Evolutionary conservation across 2,329 filamentous ascomycete species (phyloP), one percentile per base, ranked within the genome.

Genomic region (Sporothrix pseudoabietina): DNA sequence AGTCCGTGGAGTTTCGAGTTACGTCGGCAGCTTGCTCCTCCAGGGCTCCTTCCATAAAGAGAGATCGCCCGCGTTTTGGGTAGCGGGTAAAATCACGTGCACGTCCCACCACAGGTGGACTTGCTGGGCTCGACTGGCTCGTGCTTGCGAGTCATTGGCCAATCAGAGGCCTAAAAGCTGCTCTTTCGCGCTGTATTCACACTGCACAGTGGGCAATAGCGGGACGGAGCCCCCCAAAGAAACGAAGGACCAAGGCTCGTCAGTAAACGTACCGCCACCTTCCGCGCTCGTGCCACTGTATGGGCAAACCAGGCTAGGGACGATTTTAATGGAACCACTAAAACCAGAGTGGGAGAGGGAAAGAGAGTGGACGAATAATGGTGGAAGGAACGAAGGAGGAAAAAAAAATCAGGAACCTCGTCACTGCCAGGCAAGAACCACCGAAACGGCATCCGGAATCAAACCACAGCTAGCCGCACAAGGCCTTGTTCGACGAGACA

Each of bases 91-190:
- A 49, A 49, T 69, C 52, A 61, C 71, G 71, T 73, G 71, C 63
- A 63, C 12, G 16, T 68, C 44, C 44, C 65, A 14, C 44, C 22
- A 68, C 26, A 52, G 44, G 14, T 52, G 44, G 65, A 44, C 19
- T 54, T 30, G 30, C 44, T 49, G 44, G 44, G 44, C 44, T 16
- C 12, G 14, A 16, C 47, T 55, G 44, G 39, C 32, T 59, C 16
- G 14, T 32, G 54, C 19, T 63, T 14, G 7, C 5, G 41, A 22
- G 30, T 63, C 32, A 75, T 74, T 74, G 72, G 59, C 72, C 74
- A 74, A 75, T 75, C 66, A 74, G 57, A 14, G 49, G 49, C 57
- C 52, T 22, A n/a, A 14, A 26, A 59, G 72, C 57, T 65, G 6
- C 12, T 30, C 55, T 12, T 47, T 39, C 39, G 54, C 39, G 7